Evolutionary conservation across 768 basidiomycete species (phyloP), one percentile per base, ranked within the genome.

Genomic region (Russula dissimulans): DNA sequence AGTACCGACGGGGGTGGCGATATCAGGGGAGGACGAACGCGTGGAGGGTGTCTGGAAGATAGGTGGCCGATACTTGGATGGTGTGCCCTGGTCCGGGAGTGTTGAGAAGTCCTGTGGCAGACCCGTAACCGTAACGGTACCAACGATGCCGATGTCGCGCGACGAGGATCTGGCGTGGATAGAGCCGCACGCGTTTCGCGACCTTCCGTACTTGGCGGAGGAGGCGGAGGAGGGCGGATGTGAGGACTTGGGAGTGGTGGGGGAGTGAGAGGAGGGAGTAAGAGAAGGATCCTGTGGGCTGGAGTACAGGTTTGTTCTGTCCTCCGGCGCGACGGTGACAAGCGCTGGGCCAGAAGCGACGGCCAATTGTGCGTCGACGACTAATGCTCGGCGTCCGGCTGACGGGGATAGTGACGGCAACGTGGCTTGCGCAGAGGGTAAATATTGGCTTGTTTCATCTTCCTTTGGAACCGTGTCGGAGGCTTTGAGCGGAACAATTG

Each of bases 121-220:
- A 26, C 4, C 61, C 62, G 54, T 64, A 59, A 56, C 81, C 54
- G 64, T 78, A 54, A 54, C n/a, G 4, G 53, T 54, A 22, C 81
- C 80, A 56, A 84, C 76, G 59, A 83, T 78, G 58, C 79, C 79
- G 56, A 81, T 69, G 69, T 80, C 77, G 36, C 79, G 73, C n/a
- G 78, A 77, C 10, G 74, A 69, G 6, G 64, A 52, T 67, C 78
- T 79, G 52, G 77, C 70, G 67, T 73, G 71, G 67, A 39, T 22
- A 3, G 22, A 4, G 3, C 39, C 26, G 32, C 39, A 45, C 32
- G 17, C 38, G 18, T 18, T 36, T 31, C 61, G 56, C 4, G 56
- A 38, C 34, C 3, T 36, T 36, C 3, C 34, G 7, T 36, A 10
- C 10, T 5, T 36, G 1, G 10, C 34, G 34, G 34, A 36, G 34